A percentile compares a stretch with the other conserved stretches of the same genome.
phyloP scores from a whole-genome alignment of 257 asterid species.

The Lithospermum erythrorhizon region DNA sequence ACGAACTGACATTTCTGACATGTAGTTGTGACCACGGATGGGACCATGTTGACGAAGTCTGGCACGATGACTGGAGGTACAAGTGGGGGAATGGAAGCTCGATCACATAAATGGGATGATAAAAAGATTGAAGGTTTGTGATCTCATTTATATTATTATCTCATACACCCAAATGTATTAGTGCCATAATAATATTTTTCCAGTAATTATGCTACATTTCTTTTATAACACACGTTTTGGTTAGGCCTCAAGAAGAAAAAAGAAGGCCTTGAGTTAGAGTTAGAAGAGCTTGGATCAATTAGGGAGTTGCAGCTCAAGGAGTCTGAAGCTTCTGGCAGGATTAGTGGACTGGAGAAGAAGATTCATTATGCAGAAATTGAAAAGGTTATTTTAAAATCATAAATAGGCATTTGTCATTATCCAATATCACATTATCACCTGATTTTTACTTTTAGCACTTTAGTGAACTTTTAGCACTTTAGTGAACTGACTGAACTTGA shows the following conservation, averaged over 20 bases:
- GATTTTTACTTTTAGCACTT: neutral
- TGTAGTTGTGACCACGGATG: slow-evolving; percentile 92
- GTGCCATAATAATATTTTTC: neutral
- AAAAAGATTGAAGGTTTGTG: slow-evolving; percentile 71
- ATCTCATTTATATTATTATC: slow-evolving; percentile 5
- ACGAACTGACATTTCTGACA: slow-evolving; percentile 7
- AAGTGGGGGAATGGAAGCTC: slow-evolving; percentile 98
- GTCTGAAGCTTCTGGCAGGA: slow-evolving; percentile 91
- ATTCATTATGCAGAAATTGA: slow-evolving; percentile 94
- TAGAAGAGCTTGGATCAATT: slow-evolving; percentile 92
- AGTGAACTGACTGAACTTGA: neutral
- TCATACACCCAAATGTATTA: neutral
- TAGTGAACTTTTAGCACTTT: neutral
- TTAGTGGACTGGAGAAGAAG: slow-evolving; percentile 94
- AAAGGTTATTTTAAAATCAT: slow-evolving; percentile 36
- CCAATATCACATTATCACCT: neutral
- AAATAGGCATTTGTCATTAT: neutral
- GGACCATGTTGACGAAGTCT: slow-evolving; percentile 82
- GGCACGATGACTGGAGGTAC: slow-evolving; percentile 99
- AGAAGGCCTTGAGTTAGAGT: slow-evolving; percentile 62
- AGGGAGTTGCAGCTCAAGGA: slow-evolving; percentile 96
- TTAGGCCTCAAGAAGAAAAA: slow-evolving; percentile 83
- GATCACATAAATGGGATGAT: slow-evolving; percentile 98
- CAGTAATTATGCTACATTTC: slow-evolving; percentile 9
- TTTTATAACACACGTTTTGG: slow-evolving; percentile 13